These are phyloP conservation scores for Urtica urens DNA, from an alignment of 306 rosid genomes.

Conservation along the genomic window DNA sequence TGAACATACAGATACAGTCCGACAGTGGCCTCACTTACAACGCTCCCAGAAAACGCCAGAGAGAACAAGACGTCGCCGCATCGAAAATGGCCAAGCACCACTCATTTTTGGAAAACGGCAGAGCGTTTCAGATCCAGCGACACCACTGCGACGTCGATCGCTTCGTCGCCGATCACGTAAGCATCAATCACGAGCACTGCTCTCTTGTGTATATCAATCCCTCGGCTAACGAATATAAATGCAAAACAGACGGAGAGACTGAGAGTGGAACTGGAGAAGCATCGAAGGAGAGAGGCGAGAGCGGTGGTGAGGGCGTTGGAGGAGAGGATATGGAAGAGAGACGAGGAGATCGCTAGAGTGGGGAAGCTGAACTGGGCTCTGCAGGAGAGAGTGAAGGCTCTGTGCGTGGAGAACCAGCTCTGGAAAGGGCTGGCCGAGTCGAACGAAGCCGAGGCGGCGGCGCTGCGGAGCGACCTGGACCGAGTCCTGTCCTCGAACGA, in stretches of 20 bases:
- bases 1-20: conserved; percentile 29
- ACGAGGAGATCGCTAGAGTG: conserved; percentile 65
- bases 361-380: conserved; percentile 58
- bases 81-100: not conserved
- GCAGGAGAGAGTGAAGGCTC: conserved; percentile 44
- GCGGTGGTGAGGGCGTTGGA: conserved; percentile 36
- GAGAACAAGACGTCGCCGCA: conserved; percentile 15
- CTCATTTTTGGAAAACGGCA: conserved; percentile 16
- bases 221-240: no score
- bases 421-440: conserved; percentile 73
- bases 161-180: conserved; percentile 34
- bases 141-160: conserved; percentile 31
- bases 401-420: conserved; percentile 61
- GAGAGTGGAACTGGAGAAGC: conserved; percentile 48
- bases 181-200: no score
- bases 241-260: conserved; percentile 77
- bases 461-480: conserved; percentile 51
- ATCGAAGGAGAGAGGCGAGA: conserved; percentile 42
- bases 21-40: conserved; percentile 57
- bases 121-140: conserved; percentile 24
- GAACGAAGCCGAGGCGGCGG: conserved; percentile 67
- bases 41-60: conserved; percentile 25
- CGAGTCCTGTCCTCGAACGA: conserved; percentile 47
- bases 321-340: conserved; percentile 46
- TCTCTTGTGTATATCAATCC: no score